Conservation (phyloP, 768 basidiomycete genomes). For the Inosperma sp. region DNA sequence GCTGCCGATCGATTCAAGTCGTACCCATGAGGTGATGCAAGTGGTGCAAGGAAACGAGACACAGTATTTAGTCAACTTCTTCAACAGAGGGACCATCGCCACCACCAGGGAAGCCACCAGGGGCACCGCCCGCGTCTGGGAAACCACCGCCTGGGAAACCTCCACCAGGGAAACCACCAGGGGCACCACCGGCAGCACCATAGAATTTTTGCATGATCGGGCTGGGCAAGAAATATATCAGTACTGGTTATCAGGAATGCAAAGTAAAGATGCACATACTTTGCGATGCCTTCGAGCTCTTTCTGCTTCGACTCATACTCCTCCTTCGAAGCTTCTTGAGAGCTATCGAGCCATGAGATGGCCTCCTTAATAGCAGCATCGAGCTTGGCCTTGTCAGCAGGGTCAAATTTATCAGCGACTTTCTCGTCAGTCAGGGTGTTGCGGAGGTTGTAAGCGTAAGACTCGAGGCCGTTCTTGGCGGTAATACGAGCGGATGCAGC, state of each 20-base stretch:
- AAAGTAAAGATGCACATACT: slow-evolving; percentile 10
- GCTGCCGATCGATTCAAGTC: too few species aligned
- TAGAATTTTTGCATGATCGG: slow-evolving; percentile 73
- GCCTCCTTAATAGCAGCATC: slow-evolving; percentile 76
- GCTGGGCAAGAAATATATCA: slow-evolving; percentile 17
- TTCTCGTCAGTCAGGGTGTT: slow-evolving; percentile 85
- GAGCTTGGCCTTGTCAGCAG: slow-evolving; percentile 81
- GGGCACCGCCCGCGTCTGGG: slow-evolving; percentile 53
- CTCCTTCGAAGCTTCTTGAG: slow-evolving; percentile 88
- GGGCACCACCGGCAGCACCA: slow-evolving; percentile 58
- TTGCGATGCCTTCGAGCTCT: slow-evolving; percentile 83
- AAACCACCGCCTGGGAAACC: slow-evolving; percentile 52
- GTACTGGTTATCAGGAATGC: not conserved
- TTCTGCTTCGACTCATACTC: slow-evolving; percentile 93
- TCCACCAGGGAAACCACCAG: slow-evolving; percentile 51
- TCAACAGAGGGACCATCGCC: slow-evolving; percentile 89
- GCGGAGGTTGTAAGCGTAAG: slow-evolving; percentile 92
- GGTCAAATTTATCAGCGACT: slow-evolving; percentile 81
- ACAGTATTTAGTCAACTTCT: slow-evolving; percentile 66
- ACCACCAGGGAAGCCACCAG: slow-evolving; percentile 62
- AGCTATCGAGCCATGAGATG: slow-evolving; percentile 80
- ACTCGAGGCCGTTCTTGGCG: slow-evolving; percentile 90
- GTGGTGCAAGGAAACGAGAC: slow-evolving; percentile 8
- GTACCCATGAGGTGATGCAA: not conserved
- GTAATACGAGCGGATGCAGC: slow-evolving; percentile 77